Evolutionary conservation across 2,329 filamentous ascomycete genomes (phyloP).

Genomic region (Colletotrichum filicis): DNA sequence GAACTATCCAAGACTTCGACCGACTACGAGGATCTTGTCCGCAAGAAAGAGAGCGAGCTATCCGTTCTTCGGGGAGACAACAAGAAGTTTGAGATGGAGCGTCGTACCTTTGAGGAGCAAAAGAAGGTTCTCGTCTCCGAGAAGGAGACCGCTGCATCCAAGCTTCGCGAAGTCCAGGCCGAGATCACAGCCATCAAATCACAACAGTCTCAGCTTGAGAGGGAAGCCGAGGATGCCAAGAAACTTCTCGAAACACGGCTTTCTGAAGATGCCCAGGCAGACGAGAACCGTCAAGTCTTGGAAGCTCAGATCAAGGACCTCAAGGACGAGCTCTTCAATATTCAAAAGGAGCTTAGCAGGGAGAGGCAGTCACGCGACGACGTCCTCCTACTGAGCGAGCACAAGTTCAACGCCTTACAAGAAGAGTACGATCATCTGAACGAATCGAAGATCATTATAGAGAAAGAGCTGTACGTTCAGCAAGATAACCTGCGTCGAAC

Average conservation of each 20-base stretch:
- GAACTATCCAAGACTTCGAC: conserved; percentile 92
- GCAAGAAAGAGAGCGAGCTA: conserved; percentile 94
- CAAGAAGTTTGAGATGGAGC: conserved; percentile 84
- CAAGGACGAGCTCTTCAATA: conserved; percentile 85
- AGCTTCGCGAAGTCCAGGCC: conserved; percentile 86
- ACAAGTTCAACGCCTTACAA: conserved; percentile 84
- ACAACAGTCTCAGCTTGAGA: conserved; percentile 84
- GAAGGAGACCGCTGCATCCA: conserved; percentile 80
- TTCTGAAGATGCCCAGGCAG: conserved; percentile 88
- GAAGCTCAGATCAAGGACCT: conserved; percentile 89
- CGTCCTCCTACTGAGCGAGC: conserved; percentile 88
- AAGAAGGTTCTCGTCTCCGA: conserved; percentile 76
- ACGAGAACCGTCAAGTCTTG: conserved; percentile 82
- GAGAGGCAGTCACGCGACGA: conserved; percentile 95
- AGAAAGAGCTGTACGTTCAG: conserved; percentile 96
- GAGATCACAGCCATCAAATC: conserved; percentile 88
- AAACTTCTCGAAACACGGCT: conserved; percentile 87
- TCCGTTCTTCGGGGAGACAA: conserved; percentile 86
- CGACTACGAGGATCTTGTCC: conserved; percentile 92
- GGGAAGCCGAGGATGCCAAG: conserved; percentile 90
- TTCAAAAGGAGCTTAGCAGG: conserved; percentile 88
- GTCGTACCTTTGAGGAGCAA: conserved; percentile 81
- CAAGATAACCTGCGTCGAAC: conserved; percentile 90
- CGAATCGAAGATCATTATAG: conserved; percentile 95
- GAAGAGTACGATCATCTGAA: conserved; percentile 89